A percentile compares a stretch with the other conserved stretches of the same genome.
These are phyloP conservation scores for Suhomyces anneliseae DNA, from an alignment of 1,139 yeast species.

Conservation along the genomic window DNA sequence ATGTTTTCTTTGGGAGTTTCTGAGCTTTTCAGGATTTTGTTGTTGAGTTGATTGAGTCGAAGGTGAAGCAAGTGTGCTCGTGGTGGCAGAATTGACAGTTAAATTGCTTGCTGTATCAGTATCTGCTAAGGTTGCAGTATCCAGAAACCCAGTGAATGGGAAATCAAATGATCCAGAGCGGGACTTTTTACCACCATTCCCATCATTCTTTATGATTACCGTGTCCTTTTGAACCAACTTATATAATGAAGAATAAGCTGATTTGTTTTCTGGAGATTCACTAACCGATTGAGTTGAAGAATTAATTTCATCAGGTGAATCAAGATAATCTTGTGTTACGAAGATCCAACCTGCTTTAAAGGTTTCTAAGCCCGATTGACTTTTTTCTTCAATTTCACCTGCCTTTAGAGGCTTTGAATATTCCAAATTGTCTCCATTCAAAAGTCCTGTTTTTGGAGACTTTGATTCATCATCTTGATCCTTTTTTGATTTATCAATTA, in stretches of 20 bases:
- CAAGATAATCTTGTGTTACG: slow-evolving; percentile 74
- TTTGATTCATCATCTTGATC: not conserved
- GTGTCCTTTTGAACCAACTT: slow-evolving; percentile 47
- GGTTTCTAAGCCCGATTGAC: slow-evolving; percentile 62
- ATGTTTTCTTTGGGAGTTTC: slow-evolving; percentile 48
- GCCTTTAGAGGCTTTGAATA: slow-evolving; percentile 40
- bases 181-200: slow-evolving; percentile 10
- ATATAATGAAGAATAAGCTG: slow-evolving; percentile 61
- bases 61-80: slow-evolving; percentile 1
- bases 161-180: slow-evolving; percentile 19
- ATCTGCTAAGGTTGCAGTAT: not conserved
- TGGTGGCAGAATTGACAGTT: not conserved
- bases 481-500: slow-evolving; percentile 5
- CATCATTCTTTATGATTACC: slow-evolving; percentile 22
- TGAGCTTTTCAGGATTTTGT: slow-evolving; percentile 12
- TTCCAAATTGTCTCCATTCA: slow-evolving; percentile 8
- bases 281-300: slow-evolving; percentile 36
- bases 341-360: slow-evolving; percentile 78
- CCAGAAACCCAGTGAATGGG: slow-evolving; percentile 3
- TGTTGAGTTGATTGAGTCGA: slow-evolving; percentile 7
- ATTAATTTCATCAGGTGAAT: slow-evolving; percentile 39
- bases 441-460: slow-evolving; percentile 1
- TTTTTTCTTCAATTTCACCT: slow-evolving; percentile 61
- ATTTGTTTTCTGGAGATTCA: slow-evolving; percentile 44
- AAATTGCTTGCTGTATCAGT: not conserved